Conservation (phyloP, 1,284 basidiomycete species). For the Lentinula novae-zelandiae region DNA sequence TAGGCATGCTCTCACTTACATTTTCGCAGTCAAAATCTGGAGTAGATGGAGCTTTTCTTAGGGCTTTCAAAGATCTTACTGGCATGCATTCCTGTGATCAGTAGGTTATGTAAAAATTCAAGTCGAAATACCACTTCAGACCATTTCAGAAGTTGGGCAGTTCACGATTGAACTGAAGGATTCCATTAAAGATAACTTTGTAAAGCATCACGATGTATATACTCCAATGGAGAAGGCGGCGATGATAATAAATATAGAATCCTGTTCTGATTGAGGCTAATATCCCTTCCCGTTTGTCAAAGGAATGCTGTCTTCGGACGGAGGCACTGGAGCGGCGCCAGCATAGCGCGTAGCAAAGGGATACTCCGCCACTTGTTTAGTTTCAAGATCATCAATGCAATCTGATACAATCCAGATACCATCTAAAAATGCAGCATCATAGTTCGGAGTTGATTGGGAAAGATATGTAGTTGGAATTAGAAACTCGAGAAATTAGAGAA, state of each 20-base stretch:
- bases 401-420: background rate
- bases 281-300: background rate
- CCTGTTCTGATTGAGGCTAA: background rate
- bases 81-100: no score
- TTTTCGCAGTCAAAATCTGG: no score
- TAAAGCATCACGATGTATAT: no score
- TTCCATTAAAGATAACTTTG: no score
- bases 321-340: background rate
- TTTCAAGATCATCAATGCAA: background rate
- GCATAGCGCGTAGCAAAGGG: background rate
- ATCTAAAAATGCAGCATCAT: background rate
- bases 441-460: background rate
- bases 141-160: no score
- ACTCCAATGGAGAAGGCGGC: no score
- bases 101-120: no score
- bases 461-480: background rate
- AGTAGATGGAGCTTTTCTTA: no score
- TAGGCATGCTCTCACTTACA: no score
- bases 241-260: background rate
- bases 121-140: no score
- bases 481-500: background rate
- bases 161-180: no score
- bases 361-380: background rate
- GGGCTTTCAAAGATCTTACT: no score
- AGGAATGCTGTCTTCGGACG: background rate